phyloP scores from a whole-genome alignment of 1,284 basidiomycete species.

The Neonothopanus nambi region DNA sequence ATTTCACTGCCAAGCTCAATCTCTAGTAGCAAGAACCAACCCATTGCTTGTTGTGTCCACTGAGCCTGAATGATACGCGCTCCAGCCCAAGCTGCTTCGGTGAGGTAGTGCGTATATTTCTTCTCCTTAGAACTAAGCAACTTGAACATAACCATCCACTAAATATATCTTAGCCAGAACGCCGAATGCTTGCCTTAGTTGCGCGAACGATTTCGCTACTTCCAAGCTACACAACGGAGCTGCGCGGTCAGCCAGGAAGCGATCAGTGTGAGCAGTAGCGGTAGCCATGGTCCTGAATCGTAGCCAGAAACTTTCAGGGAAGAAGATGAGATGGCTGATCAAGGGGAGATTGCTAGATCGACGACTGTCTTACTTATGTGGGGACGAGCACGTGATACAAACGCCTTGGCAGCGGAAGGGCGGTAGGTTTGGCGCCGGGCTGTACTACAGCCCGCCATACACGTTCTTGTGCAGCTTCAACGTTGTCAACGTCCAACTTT shows the following conservation, averaged over 20 bases:
- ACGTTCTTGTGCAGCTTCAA: too few relatives aligned
- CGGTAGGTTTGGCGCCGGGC: too few relatives aligned
- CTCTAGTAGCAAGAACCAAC: neutral
- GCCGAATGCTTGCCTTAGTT: constrained; percentile 46
- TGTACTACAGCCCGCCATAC: too few relatives aligned
- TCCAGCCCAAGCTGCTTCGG: constrained; percentile 77
- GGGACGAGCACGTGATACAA: too few relatives aligned
- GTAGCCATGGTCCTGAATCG: constrained; percentile 16
- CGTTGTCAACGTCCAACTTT: too few relatives aligned
- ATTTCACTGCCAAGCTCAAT: neutral
- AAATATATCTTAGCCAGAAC: constrained; percentile 4
- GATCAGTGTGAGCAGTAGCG: constrained; percentile 35
- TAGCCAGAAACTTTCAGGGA: too few relatives aligned
- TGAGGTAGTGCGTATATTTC: constrained; percentile 72
- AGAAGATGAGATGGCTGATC: too few relatives aligned
- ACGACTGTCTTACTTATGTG: too few relatives aligned
- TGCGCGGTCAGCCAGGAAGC: constrained; percentile 68
- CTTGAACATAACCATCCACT: constrained; percentile 3
- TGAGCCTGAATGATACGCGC: constrained; percentile 81
- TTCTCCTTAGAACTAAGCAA: constrained; percentile 63
- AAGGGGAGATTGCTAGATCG: too few relatives aligned
- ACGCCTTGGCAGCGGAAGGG: too few relatives aligned
- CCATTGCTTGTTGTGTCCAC: constrained; percentile 62
- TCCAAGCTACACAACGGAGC: constrained; percentile 71
- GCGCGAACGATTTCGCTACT: constrained; percentile 64